Base-by-base conservation (phyloP, 2,329 filamentous ascomycete genomes). In the Aspergillus neotritici region DNA sequence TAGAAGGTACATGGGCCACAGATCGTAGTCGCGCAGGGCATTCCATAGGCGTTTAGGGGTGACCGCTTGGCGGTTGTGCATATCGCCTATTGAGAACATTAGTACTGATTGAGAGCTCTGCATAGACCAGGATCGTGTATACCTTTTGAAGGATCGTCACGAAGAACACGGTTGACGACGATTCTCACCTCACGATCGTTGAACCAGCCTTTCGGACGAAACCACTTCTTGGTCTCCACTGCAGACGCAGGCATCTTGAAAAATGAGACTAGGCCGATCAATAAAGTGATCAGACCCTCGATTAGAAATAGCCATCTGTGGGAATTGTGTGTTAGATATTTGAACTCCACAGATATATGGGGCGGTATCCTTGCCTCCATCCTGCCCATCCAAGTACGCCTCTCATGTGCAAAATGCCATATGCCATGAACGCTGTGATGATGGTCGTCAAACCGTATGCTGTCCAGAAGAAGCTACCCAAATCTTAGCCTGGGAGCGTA, bases 391-490 rank as follows among this genome's bases (percentile, higher is more conserved):
- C 59, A 17, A 52, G 38, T 11, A 58, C 48, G 17, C 60, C 64
- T 21, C 57, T 53, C 45, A 69, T 62, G 35, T 63, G 58, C 12
- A 69, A 54, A 5, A 69, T 54, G 1, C 60, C 65, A 31, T 58
- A 63, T 4, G 66, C 67, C 12, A 68, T 41, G 13, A 69, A 57
- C 2, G 61, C 57, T 3, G 62, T 62, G 5, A 67, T 38, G 11
- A 69, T 63, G 2, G 62, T 55, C 2, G 61, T 61, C 5, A 63
- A 46, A n/a, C 53, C 57, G 2, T 82, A 74, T 0, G 80, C 74
- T 0, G 78, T 80, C 83, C 83, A 87, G 64, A 87, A 86, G 53
- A 75, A 75, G 50, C 77, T 77, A 16, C 31, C 5, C 2, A 4
- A 33, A 4, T 3, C 12, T 52, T 33, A 51, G 33, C 10, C 29